Evolutionary conservation across 2,329 filamentous ascomycete genomes (phyloP), one percentile per base, ranked within the genome.

Genomic region (Aspergillus sp.): DNA sequence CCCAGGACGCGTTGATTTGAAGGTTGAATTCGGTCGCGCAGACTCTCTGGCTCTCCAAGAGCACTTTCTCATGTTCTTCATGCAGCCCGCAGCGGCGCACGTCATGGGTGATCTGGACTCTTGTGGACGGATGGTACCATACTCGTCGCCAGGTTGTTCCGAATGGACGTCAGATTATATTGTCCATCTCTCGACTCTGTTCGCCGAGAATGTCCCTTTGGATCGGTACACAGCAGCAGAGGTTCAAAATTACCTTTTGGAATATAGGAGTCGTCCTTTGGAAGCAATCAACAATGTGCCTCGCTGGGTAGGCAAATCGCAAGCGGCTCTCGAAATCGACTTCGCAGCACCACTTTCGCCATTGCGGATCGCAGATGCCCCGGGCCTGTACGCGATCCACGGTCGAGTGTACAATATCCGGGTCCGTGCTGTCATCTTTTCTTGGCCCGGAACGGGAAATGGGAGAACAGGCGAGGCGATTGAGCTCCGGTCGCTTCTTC

Each of bases 1-100:
- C 0, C 88, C 89, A 0, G 89, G 88, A 1, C 78, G 87, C 1
- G 85, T 93, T 2, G 88, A 92, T 58, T 74, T 87, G 26, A 82
- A 87, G 59, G 81, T 91, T 0, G 75, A 74, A 5, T 89, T 91
- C 68, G 7, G 32, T 24, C 20, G 22, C 17, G 38, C 41, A 30
- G 35, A 45, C 17, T 2, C 3, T 2, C 30, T 20, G 26, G 22
- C 33, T 47, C 14, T 47, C 22, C 22, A 50, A 48, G 30, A 54
- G 17, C 26, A 41, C 10, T 54, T 51, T 46, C 32, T 51, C 20
- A 17, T 26, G 9, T 48, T 54, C 19, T 51, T 45, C 47, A 22
- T 49, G 41, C 22, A 36, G 33, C 52, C 51, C 35, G n/a, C 52
- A 9, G 41, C 20, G 13, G 9, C 16, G 26, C 36, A 20, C n/a